Percentiles rank a stretch among this genome's conserved stretches.
Conservation (phyloP, 106 monocot species). For the Allium sativum region DNA sequence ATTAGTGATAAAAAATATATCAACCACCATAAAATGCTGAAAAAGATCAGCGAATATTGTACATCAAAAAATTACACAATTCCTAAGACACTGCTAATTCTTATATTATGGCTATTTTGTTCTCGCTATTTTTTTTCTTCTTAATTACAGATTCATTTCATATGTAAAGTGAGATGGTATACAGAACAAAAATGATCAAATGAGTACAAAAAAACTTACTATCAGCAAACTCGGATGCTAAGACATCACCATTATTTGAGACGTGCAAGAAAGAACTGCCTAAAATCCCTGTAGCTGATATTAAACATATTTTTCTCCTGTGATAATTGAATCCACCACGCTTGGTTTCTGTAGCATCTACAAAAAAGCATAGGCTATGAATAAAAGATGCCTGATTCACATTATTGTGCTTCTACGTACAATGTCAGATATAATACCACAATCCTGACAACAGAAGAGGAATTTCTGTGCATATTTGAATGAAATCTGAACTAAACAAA, state of each 20-base stretch:
- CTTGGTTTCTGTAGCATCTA: not conserved
- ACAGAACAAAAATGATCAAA: not conserved
- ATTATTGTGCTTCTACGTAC: no score
- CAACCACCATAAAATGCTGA: not conserved
- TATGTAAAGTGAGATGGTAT: not conserved
- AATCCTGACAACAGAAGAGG: no score
- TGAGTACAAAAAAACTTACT: not conserved
- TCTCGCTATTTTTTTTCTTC: no score
- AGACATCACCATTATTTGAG: not conserved
- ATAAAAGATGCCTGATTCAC: no score
- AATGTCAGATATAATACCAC: no score
- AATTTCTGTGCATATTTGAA: no score
- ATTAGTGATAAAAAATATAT: no score
- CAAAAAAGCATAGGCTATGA: not conserved
- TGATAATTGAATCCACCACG: not conserved
- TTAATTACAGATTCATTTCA: not conserved
- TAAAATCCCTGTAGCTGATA: slow-evolving; percentile 4
- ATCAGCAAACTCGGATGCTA: slow-evolving; percentile 8
- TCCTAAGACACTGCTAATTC: not conserved
- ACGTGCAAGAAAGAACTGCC: not conserved
- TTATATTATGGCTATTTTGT: not conserved
- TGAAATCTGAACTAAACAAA: no score
- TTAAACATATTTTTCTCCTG: slow-evolving; percentile 1
- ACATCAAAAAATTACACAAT: not conserved
- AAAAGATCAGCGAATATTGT: not conserved